A percentile compares a stretch with the other conserved stretches of the same genome.
phyloP scores from a whole-genome alignment of 352 stramenopile species.

The Pythium sukuiense region DNA sequence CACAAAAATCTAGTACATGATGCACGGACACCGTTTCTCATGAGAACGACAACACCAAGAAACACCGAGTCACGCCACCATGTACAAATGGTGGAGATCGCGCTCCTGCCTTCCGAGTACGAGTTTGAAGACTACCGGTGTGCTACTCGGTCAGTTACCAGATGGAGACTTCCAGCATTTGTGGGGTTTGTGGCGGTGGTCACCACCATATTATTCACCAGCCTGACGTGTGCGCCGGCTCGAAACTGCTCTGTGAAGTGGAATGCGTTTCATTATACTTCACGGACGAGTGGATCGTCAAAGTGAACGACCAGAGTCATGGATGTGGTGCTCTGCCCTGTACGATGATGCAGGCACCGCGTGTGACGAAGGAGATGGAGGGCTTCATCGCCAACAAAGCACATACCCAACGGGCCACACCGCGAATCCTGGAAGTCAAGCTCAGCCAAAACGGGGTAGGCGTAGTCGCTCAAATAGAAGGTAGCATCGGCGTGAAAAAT shows the following conservation, averaged over 20 bases:
- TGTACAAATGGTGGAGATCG: background rate
- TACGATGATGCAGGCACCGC: no score
- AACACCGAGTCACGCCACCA: background rate
- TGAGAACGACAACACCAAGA: no score
- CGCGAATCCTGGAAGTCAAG: no score
- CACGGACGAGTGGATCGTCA: background rate
- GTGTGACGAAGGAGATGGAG: no score
- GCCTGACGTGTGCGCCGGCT: background rate
- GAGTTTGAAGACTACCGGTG: background rate
- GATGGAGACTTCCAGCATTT: background rate
- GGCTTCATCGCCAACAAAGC: no score
- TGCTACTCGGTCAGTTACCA: constrained; percentile 12
- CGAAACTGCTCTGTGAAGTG: constrained; percentile 6
- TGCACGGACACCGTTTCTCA: no score
- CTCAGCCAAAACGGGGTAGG: no score
- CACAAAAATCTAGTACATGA: no score
- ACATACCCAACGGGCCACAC: no score
- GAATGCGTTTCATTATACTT: constrained; percentile 6
- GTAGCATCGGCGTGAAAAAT: constrained; percentile 4
- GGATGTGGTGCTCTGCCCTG: no score
- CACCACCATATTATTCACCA: background rate
- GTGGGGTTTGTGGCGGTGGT: constrained; percentile 6
- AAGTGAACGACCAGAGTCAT: background rate
- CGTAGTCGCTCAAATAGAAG: constrained; percentile 6
- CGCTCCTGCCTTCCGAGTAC: background rate